A percentile compares a stretch with the other conserved stretches of the same genome.
These are phyloP conservation scores for Hypomontagnella submonticulosa DNA, from an alignment of 495 filamentous ascomycete species.

Conservation along the genomic window DNA sequence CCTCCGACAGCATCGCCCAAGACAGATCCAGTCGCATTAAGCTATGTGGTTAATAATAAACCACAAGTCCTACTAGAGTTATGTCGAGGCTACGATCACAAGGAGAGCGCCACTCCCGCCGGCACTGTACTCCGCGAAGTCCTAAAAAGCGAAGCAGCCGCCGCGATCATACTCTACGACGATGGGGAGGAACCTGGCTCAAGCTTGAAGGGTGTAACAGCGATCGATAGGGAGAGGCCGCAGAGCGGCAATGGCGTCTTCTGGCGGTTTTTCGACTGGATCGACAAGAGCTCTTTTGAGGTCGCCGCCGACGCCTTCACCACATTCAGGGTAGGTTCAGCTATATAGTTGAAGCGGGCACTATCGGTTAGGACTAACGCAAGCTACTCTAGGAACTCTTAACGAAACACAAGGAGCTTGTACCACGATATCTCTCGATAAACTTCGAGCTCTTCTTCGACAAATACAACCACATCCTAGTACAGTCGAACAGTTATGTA, in stretches of 20 bases:
- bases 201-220: conserved; percentile 65
- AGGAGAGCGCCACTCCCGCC: conserved; percentile 92
- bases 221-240: conserved; percentile 71
- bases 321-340: conserved; percentile 82
- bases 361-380: conserved; percentile 1
- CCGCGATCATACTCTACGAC: conserved; percentile 91
- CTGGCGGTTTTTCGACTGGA: conserved; percentile 98
- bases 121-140: conserved; percentile 92
- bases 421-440: conserved; percentile 82
- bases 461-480: conserved; percentile 86
- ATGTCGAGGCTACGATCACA: conserved; percentile 87
- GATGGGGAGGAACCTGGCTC: conserved; percentile 72
- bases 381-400: conserved; percentile 75
- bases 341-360: neutral
- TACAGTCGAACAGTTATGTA: conserved; percentile 94
- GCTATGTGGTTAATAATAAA: conserved; percentile 83
- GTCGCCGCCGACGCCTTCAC: conserved; percentile 97
- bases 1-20: conserved; percentile 65
- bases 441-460: conserved; percentile 94
- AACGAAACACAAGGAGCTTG: conserved; percentile 90
- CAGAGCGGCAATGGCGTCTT: conserved; percentile 85
- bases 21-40: conserved; percentile 81
- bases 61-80: conserved; percentile 89
- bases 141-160: conserved; percentile 88
- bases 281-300: conserved; percentile 94